Evolutionary conservation across 2,329 filamentous ascomycete genomes (phyloP).

Genomic region (Talaromyces verruculosus): DNA sequence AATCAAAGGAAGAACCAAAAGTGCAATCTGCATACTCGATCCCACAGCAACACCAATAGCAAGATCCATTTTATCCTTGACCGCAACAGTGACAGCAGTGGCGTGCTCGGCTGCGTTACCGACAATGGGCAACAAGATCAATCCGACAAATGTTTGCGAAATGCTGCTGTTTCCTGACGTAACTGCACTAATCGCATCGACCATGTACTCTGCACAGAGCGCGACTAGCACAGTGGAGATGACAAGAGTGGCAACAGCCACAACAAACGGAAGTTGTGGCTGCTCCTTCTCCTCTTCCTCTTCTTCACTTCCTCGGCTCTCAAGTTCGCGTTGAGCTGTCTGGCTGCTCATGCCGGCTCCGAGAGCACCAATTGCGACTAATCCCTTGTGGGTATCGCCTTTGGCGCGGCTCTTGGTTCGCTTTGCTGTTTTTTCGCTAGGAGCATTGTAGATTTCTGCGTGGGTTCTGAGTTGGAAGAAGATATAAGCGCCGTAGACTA

Average conservation of each 20-base stretch:
- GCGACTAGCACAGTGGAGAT: slow-evolving; percentile 77
- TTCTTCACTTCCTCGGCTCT: slow-evolving; percentile 39
- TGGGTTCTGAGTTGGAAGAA: slow-evolving; percentile 92
- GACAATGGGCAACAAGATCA: slow-evolving; percentile 65
- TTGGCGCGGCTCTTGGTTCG: slow-evolving; percentile 44
- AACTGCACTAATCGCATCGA: slow-evolving; percentile 58
- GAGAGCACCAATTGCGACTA: slow-evolving; percentile 56
- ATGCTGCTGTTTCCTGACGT: slow-evolving; percentile 47
- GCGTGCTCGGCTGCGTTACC: slow-evolving; percentile 67
- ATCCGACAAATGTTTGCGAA: slow-evolving; percentile 61
- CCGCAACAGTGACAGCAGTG: slow-evolving; percentile 61
- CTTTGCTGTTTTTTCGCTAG: slow-evolving; percentile 74
- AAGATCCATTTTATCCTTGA: slow-evolving; percentile 69
- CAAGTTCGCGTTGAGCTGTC: slow-evolving; percentile 48
- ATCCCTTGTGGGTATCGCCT: slow-evolving; percentile 51
- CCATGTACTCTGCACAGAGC: slow-evolving; percentile 69
- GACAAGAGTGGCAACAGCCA: slow-evolving; percentile 70
- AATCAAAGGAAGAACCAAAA: slow-evolving; percentile 61
- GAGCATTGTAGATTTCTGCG: slow-evolving; percentile 72
- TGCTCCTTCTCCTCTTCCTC: slow-evolving; percentile 71
- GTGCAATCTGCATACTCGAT: slow-evolving; percentile 64
- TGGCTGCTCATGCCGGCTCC: slow-evolving; percentile 52
- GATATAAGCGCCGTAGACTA: slow-evolving; percentile 81
- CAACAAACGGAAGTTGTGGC: slow-evolving; percentile 69
- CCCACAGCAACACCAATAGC: slow-evolving; percentile 66